These are phyloP conservation scores for Fraxinus latifolia DNA, from an alignment of 305 asterid genomes.

Conservation along the genomic window DNA sequence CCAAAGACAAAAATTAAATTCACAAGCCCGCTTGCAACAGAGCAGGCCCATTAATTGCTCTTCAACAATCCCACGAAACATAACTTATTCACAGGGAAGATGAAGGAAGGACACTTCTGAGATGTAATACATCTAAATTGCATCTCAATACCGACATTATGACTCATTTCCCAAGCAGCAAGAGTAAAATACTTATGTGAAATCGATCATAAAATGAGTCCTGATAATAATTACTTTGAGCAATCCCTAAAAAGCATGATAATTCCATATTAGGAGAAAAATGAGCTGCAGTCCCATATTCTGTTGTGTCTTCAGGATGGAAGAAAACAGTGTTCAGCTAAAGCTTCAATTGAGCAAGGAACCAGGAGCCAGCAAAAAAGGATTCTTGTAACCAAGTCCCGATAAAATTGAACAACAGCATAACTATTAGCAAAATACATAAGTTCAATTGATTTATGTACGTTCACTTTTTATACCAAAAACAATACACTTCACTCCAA, in stretches of 20 bases:
- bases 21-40: constrained; percentile 11
- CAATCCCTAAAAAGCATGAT: neutral
- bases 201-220: constrained; percentile 7
- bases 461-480: neutral
- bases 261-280: neutral
- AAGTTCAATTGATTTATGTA: neutral
- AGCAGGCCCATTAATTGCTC: neutral
- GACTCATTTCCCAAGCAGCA: neutral
- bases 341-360: neutral
- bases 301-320: neutral
- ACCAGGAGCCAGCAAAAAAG: neutral
- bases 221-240: neutral
- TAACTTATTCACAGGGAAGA: neutral
- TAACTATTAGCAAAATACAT: neutral
- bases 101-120: neutral
- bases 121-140: neutral
- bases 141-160: neutral
- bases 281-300: neutral
- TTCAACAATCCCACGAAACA: neutral
- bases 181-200: neutral
- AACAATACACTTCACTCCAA: neutral
- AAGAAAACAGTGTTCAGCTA: neutral
- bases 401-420: neutral
- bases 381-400: neutral
- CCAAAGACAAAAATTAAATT: neutral